Evolutionary conservation across 371 early-diverging fungal species (phyloP).

Genomic region (Haplosporangium sp.): DNA sequence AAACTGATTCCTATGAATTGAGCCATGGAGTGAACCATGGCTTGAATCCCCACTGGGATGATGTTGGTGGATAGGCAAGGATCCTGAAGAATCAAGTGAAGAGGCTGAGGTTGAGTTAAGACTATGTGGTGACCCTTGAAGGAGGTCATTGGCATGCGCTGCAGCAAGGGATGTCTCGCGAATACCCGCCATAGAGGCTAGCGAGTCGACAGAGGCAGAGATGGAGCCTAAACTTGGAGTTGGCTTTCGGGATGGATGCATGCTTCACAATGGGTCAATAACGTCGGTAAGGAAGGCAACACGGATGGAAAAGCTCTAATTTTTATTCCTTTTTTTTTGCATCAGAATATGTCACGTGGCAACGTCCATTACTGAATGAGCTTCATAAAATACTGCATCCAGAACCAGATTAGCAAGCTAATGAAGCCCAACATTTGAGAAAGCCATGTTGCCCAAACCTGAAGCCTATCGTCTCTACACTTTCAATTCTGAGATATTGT

Average conservation of each 20-base stretch:
- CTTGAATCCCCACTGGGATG: constrained; percentile 26
- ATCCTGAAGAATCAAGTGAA: constrained; percentile 44
- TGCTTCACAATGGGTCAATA: constrained; percentile 1
- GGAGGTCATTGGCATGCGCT: constrained; percentile 21
- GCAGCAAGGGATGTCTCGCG: constrained; percentile 21
- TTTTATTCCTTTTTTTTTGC: too few relatives aligned
- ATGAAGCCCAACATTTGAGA: too few relatives aligned
- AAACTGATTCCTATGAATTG: constrained; percentile 24
- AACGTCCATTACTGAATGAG: too few relatives aligned
- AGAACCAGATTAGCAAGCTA: too few relatives aligned
- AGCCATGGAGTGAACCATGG: constrained; percentile 11
- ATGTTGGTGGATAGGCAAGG: constrained; percentile 39
- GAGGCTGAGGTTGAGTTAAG: constrained; percentile 47
- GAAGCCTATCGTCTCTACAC: too few relatives aligned
- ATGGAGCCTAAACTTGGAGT: constrained; percentile 25
- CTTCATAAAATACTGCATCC: too few relatives aligned
- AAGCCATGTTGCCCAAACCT: too few relatives aligned
- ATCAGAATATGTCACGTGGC: too few relatives aligned
- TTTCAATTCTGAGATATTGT: too few relatives aligned
- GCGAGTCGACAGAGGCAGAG: constrained; percentile 38
- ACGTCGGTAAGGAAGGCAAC: neutral
- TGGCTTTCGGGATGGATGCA: constrained; percentile 31
- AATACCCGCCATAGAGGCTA: constrained; percentile 28
- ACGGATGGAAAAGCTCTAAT: neutral
- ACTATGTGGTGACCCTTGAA: constrained; percentile 46